Percentiles rank a stretch among this genome's conserved stretches.
phyloP scores from a whole-genome alignment of 2,329 filamentous ascomycete genomes.

The Cordyceps tenuipes region DNA sequence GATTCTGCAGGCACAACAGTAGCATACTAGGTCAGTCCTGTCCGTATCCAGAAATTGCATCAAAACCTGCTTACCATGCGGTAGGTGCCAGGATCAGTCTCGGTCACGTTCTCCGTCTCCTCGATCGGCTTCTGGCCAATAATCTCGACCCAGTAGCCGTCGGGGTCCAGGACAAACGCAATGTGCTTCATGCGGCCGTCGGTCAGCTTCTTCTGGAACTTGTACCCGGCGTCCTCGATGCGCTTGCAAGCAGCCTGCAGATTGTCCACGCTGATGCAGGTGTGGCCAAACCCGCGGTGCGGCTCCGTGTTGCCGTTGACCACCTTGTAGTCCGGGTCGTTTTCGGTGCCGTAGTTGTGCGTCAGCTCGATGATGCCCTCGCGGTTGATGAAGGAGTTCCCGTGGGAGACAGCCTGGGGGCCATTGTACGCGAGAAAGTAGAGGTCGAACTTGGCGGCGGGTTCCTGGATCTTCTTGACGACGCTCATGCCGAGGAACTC shows the following conservation, averaged over 20 bases:
- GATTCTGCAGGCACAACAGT: slow-evolving; percentile 53
- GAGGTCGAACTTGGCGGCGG: slow-evolving; percentile 85
- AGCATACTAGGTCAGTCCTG: not conserved
- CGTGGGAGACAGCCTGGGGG: slow-evolving; percentile 63
- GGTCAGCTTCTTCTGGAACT: slow-evolving; percentile 88
- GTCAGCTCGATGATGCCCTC: slow-evolving; percentile 85
- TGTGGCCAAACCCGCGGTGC: slow-evolving; percentile 74
- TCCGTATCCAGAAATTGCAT: not conserved
- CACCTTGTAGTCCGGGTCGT: slow-evolving; percentile 69
- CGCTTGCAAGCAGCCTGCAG: slow-evolving; percentile 85
- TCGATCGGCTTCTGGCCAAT: slow-evolving; percentile 65
- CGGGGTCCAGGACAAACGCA: slow-evolving; percentile 83
- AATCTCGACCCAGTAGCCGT: slow-evolving; percentile 81
- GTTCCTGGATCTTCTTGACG: slow-evolving; percentile 71
- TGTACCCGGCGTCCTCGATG: slow-evolving; percentile 82
- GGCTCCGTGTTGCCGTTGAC: slow-evolving; percentile 90
- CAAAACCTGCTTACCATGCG: slow-evolving; percentile 44
- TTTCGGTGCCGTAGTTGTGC: slow-evolving; percentile 81
- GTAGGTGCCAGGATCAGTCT: slow-evolving; percentile 69
- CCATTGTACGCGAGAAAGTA: slow-evolving; percentile 92
- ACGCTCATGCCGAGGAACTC: slow-evolving; percentile 82
- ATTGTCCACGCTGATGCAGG: slow-evolving; percentile 74
- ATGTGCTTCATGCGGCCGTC: slow-evolving; percentile 84
- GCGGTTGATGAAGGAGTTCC: slow-evolving; percentile 67
- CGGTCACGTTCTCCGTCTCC: slow-evolving; percentile 61